Base-by-base conservation (phyloP, 225 moss, liverwort and hornwort species). In the Marchantia paleacea region DNA sequence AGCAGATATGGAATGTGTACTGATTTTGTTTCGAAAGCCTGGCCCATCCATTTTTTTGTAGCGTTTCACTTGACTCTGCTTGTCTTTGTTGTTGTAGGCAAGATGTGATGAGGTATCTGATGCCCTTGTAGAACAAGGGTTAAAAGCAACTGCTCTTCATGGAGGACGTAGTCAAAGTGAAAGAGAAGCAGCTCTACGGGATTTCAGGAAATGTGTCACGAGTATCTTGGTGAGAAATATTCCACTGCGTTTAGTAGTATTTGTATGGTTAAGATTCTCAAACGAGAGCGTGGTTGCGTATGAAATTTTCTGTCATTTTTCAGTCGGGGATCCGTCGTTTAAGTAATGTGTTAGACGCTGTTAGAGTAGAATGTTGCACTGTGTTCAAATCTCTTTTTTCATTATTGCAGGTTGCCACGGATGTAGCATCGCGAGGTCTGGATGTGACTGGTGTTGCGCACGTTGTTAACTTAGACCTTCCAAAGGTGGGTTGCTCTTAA, bases 381-480 rank as follows among this genome's bases (percentile, higher is more conserved):
- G 68, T 30, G 29, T 28, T 68, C 2, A 31, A 39, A 29, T 18
- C 5, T 68, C 8, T n/a, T 16, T 0, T 54, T 81, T 60, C 25
- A 51, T 22, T 53, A 47, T 28, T 63, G 73, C 83, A 88, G 88
- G 88, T 89, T 67, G 97, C 97, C 69, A 99, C 97, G 4, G 97
- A 99, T 84, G 97, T 99, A 57, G 97, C 97, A 29, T 99, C 97
- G 29, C 91, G 97, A 90, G 97, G 97, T 80, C 85, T 99, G 85
- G 97, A 99, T 69, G 97, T 99, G 60, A 95, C 95, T 82, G 97
- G 97, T 84, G 97, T 97, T 75, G 97, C 93, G n/a, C 97, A 94
- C 80, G 97, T 97, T 83, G 90, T 97, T 71, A 97, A 97, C 85
- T 87, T 97, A 90, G 97, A 97, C 79, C 93, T 97, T 81, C 97